Conservation (phyloP, 345 rosid genomes). For the Draba incana region DNA sequence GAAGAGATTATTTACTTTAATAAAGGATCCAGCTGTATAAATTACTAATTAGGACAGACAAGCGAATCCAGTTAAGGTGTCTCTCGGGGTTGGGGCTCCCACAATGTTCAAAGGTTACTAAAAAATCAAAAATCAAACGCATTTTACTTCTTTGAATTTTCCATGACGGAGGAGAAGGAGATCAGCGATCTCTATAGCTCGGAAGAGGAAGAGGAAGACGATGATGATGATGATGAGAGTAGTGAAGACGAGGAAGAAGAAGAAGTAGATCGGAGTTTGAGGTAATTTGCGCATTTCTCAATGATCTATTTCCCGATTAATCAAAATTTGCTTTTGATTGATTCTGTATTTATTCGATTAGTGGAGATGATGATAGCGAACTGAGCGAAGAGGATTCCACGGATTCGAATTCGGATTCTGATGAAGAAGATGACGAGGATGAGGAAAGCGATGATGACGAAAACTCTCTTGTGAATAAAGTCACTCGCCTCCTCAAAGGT, state of each 20-base stretch:
- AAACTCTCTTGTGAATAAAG: conserved; percentile 48
- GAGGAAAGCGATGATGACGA: conserved; percentile 39
- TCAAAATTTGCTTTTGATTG: background rate
- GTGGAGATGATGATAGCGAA: conserved; percentile 21
- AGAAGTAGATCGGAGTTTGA: conserved; percentile 37
- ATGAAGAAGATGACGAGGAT: conserved; percentile 16
- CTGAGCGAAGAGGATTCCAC: conserved; percentile 31
- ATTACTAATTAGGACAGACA: background rate
- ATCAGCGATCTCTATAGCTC: conserved; percentile 17
- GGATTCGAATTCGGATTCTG: conserved; percentile 34
- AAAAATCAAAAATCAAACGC: conserved; percentile 8
- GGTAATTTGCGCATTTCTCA: conserved; percentile 25
- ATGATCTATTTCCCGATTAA: background rate
- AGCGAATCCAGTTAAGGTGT: conserved; percentile 8
- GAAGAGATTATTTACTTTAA: too few species aligned
- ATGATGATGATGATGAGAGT: conserved; percentile 5
- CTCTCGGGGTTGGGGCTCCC: conserved; percentile 29
- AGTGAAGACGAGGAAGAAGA: conserved; percentile 27
- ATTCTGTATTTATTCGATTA: conserved; percentile 19
- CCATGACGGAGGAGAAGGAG: conserved; percentile 38
- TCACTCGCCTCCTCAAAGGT: conserved; percentile 54
- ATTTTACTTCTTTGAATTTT: conserved; percentile 35
- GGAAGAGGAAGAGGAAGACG: conserved; percentile 26
- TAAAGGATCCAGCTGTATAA: conserved; percentile 21
- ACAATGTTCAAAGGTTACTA: conserved; percentile 7